Base-by-base conservation (phyloP, 2,329 filamentous ascomycete species). In the Colletotrichum musicola region DNA sequence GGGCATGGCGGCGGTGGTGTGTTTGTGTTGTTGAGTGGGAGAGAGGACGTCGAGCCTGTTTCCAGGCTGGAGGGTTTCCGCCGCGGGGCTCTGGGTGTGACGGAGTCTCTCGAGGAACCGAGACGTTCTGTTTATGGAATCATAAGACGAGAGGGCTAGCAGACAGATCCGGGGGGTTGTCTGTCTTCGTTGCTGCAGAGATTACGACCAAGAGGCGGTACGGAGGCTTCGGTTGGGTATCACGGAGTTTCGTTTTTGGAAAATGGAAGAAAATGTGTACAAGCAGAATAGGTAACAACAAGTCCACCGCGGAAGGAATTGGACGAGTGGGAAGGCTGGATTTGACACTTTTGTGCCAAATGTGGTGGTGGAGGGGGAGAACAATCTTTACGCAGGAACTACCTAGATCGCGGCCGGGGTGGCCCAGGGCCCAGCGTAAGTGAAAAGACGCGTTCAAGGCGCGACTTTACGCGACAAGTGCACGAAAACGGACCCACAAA, bases 1-100 rank as follows among this genome's bases (percentile, higher is more conserved):
- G 54, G 89, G 81, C 90, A 92, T 88, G 73, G 77, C 80, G 77
- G 75, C 40, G 18, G 40, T 64, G 51, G 60, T 61, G 63, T 56
- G 64, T 65, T 50, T 67, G 44, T 64, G 20, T 65, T 30, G 49
- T 25, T 30, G 16, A 6, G 27, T 25, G 40, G 18, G 38, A 2
- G n/a, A 9, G 30, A 55, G 14, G 30, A 25, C 5, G 55, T n/a
- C 18, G 38, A 53, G 30, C 22, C 46, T 44, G 55, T 70, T 44
- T 46, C 30, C 69, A 55, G n/a, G 47, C 38, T 46, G 22, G 22
- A 25, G 16, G 46, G 35, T 53, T 12, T 22, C 58, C 51, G 59
- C 57, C 64, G 59, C 47, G 51, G 63, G 50, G 18, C 59, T 67
- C 58, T 35, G 20, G 40, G 42, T 30, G 60, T 4, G 57, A 54